Percentiles rank a stretch among this genome's conserved stretches.
Conservation (phyloP, 2,329 filamentous ascomycete genomes). For the Cordyceps militaris region DNA sequence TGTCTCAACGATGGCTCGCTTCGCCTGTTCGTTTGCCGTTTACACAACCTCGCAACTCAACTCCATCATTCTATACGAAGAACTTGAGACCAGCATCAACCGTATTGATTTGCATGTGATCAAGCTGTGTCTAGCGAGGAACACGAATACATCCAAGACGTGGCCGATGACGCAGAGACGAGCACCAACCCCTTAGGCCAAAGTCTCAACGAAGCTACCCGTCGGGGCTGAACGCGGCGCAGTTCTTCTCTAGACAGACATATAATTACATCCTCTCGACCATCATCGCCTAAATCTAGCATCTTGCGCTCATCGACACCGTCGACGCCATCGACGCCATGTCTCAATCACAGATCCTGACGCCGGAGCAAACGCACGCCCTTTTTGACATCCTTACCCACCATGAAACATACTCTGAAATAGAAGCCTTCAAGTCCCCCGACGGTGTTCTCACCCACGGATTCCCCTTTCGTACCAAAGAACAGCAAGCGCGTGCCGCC, state of each 20-base stretch:
- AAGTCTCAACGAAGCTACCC: not conserved
- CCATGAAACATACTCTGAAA: constrained; percentile 57
- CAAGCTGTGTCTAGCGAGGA: not conserved
- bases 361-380: constrained; percentile 39
- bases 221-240: not conserved
- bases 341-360: constrained; percentile 17
- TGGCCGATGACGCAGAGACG: not conserved
- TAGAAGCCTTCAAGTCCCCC: constrained; percentile 62
- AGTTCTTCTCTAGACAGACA: no score
- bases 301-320: no score
- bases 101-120: not conserved
- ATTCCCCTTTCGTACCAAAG: constrained; percentile 50
- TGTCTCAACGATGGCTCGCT: no score
- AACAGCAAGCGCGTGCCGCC: not conserved
- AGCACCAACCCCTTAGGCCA: not conserved
- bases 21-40: no score
- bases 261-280: not conserved
- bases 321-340: not conserved
- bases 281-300: not conserved
- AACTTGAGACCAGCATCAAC: not conserved
- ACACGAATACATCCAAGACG: not conserved
- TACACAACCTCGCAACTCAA: not conserved
- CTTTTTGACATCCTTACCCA: constrained; percentile 56
- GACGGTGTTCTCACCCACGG: constrained; percentile 61
- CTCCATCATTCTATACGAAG: not conserved